Base-by-base conservation (phyloP, 129 eudicot genomes). In the Gnaphalium uliginosum region DNA sequence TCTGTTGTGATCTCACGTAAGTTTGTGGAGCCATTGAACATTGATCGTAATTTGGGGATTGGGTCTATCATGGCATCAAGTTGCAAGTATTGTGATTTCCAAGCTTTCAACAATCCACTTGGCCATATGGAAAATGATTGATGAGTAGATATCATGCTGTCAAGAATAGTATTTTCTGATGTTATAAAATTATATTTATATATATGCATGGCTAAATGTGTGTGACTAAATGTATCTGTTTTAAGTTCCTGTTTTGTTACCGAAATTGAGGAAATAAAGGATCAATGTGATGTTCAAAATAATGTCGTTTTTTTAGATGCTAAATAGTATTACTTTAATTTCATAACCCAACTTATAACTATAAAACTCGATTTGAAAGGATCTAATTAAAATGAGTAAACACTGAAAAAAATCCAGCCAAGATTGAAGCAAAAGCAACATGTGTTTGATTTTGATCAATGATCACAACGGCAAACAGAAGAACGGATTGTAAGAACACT, bases 1-100 rank as follows among this genome's bases (percentile, higher is more conserved):
- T 90, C 96, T 4, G 93, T 90, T 35, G 86, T 87, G 23, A 83
- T 90, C 51, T 83, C 91, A 0, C 89, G 87, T 5, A 90, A 76
- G 79, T 50, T 43, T 59, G 48, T 63, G 22, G 70, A 62, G 14
- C 53, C 62, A 6, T 8, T 29, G 32, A 64, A 64, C 65, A 64
- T 62, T 21, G 66, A 61, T 43, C 51, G 9, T 54, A 26, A 53
- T n/a, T 24, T 60, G 25, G 68, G 24, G 15, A 73, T 41, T 35
- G 59, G 48, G 6, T 73, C 77, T 24, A 6, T 73, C 37, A 73
- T 59, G 57, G 25, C 77, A 37, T 59, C 50, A 33, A 73, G 68
- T 35, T 73, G 68, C 69, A 73, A 59, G 77, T 51, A 71, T 60
- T 73, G 77, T 35, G 77, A 72, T 22, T 17, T 70, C 61, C 74